phyloP scores from a whole-genome alignment of 305 asterid genomes.

The Striga hermonthica region DNA sequence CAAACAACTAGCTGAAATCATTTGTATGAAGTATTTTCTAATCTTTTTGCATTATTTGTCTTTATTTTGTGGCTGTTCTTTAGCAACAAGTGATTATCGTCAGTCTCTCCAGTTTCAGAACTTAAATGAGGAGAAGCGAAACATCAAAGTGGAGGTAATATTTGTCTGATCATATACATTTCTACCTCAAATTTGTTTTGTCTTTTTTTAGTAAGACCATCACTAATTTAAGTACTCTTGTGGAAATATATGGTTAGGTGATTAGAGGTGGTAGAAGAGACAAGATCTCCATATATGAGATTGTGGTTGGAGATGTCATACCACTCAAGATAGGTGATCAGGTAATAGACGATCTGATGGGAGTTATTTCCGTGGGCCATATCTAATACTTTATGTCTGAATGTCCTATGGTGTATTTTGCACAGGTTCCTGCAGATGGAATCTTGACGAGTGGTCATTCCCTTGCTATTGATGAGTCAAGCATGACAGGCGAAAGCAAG shows the following conservation, averaged over 20 bases:
- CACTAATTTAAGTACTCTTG: slow-evolving; percentile 20
- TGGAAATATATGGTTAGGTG: slow-evolving; percentile 47
- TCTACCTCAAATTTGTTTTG: neutral
- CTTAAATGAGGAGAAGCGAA: slow-evolving; percentile 87
- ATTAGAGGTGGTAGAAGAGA: slow-evolving; percentile 86
- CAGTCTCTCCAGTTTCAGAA: slow-evolving; percentile 93
- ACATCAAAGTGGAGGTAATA: slow-evolving; percentile 81
- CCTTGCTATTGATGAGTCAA: slow-evolving; percentile 92
- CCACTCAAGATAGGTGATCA: slow-evolving; percentile 96
- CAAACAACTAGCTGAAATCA: neutral
- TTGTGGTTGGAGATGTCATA: slow-evolving; percentile 91
- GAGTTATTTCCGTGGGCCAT: slow-evolving; percentile 24
- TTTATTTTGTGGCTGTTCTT: slow-evolving; percentile 29
- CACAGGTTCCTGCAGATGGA: slow-evolving; percentile 94
- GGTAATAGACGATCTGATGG: slow-evolving; percentile 40
- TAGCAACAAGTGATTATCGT: slow-evolving; percentile 89
- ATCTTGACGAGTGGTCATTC: slow-evolving; percentile 77
- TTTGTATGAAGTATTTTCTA: neutral
- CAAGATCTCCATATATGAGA: slow-evolving; percentile 72
- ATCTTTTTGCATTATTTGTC: slow-evolving; percentile 3
- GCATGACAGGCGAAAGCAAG: slow-evolving; percentile 99
- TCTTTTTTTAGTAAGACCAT: slow-evolving; percentile 14
- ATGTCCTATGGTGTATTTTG: slow-evolving; percentile 27
- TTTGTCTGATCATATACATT: slow-evolving; percentile 22
- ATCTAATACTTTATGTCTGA: slow-evolving; percentile 22